A percentile compares a stretch with the other conserved stretches of the same genome.
These are phyloP conservation scores for Penicillium sp. DNA, from an alignment of 2,329 filamentous ascomycete species.

Conservation along the genomic window DNA sequence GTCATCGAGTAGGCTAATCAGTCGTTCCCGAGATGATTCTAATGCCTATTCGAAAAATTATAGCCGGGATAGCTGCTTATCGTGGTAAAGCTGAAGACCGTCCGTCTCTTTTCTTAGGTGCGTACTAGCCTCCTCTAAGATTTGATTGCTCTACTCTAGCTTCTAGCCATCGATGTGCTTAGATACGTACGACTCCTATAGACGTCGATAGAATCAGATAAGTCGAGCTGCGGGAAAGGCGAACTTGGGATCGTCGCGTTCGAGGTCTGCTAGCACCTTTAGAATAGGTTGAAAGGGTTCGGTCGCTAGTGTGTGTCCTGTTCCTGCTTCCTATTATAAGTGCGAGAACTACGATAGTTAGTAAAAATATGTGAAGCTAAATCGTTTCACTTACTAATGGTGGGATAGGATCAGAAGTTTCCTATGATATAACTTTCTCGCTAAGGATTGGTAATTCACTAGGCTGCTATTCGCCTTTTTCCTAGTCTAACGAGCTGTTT, in stretches of 20 bases:
- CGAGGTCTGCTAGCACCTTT: neutral
- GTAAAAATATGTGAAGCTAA: neutral
- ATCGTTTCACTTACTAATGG: neutral
- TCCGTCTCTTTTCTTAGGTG: neutral
- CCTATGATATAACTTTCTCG: neutral
- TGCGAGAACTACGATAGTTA: neutral
- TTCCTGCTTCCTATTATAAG: no score
- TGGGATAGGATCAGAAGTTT: neutral
- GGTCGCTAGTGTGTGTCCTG: no score
- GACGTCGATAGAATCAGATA: neutral
- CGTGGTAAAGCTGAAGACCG: no score
- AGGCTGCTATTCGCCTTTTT: no score
- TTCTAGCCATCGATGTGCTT: neutral
- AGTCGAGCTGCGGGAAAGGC: neutral
- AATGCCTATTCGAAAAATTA: no score
- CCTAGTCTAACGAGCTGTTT: no score
- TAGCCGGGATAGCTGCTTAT: no score
- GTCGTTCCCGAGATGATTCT: no score
- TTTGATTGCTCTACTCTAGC: neutral
- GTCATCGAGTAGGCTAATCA: slow-evolving; percentile 5
- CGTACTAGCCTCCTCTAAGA: neutral
- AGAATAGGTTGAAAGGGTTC: no score
- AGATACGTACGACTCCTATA: neutral
- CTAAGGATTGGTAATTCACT: neutral
- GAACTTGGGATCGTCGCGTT: neutral